phyloP scores from a whole-genome alignment of 441 rosid species.

The Populus trichocarpa region DNA sequence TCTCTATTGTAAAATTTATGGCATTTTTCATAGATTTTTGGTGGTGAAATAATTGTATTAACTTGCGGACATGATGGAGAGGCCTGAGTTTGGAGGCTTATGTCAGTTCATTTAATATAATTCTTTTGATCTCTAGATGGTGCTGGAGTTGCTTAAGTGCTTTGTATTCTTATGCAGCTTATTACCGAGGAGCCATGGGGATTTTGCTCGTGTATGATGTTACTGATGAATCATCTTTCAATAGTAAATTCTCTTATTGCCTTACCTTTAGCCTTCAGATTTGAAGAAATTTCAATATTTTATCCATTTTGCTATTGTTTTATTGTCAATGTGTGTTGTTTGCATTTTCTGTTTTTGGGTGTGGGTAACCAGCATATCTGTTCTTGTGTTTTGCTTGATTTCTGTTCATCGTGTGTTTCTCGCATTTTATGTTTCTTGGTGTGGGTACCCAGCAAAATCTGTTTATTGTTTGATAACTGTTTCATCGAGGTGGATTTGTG shows the following conservation, averaged over 20 bases:
- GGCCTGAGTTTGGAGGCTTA: not conserved
- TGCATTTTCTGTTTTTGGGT: not conserved
- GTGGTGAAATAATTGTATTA: too few relatives aligned
- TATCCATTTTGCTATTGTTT: not conserved
- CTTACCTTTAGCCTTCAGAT: slow-evolving; percentile 5
- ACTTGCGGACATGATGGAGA: not conserved
- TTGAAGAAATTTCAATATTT: not conserved
- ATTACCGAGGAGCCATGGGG: slow-evolving; percentile 97
- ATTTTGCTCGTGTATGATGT: slow-evolving; percentile 96
- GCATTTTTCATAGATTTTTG: not conserved
- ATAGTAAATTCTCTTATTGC: slow-evolving; percentile 48
- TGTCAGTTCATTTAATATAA: not conserved
- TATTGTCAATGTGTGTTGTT: not conserved
- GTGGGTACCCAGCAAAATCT: slow-evolving; percentile 5
- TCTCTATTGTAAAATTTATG: not conserved
- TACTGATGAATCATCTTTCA: slow-evolving; percentile 94
- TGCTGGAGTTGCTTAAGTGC: slow-evolving; percentile 15
- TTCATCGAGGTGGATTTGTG: slow-evolving; percentile 2
- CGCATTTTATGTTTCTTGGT: not conserved
- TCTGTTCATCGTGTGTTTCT: too few relatives aligned
- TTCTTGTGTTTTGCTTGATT: not conserved
- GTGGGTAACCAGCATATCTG: not conserved
- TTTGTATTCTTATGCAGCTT: slow-evolving; percentile 56
- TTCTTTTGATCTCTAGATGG: slow-evolving; percentile 9
- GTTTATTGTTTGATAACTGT: slow-evolving; percentile 1